Evolutionary conservation across 2,329 filamentous ascomycete species (phyloP), one percentile per base, ranked within the genome.

Genomic region (Penicillium occitanis): DNA sequence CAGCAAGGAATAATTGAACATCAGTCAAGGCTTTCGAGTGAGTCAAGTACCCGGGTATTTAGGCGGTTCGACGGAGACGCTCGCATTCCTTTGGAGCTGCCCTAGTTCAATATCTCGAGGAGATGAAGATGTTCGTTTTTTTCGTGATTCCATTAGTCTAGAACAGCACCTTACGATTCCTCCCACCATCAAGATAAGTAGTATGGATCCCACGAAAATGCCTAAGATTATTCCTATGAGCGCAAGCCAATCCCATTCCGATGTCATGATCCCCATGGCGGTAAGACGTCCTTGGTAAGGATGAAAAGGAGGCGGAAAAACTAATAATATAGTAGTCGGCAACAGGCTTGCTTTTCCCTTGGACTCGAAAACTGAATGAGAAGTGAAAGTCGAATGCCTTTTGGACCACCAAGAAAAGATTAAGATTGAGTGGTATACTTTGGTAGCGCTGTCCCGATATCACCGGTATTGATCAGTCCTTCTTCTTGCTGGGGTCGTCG

Each of bases 191-290:
- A 6, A 4, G 8, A 19, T 1, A 6, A 19, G 10, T 35, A 37
- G 17, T 11, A 14, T 1, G 5, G 0, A 6, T 22, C 1, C 10
- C 2, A 22, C 11, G n/a, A 19, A 0, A 22, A 22, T 14, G 22
- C 5, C 51, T 5, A 57, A 8, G 2, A 1, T 0, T 5, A 35
- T 37, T 22, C 5, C 51, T 6, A 57, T 1, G 5, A 13, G 3
- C 5, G 6, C 10, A 17, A 57, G 30, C 10, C n/a, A 22, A 2
- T 5, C 3, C n/a, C 30, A 57, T n/a, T 33, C 7, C 51, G 51
- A 55, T 4, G 11, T 4, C 51, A 33, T 19, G 8, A 55, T 3
- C 10, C 28, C 17, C 51, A 55, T 55, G 35, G 33, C n/a, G 17
- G 10, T 57, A 14, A 57, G 10, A 35, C 22, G 5, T 37, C 25